Base-by-base conservation (phyloP, 345 rosid species). In the Linum tenue region DNA sequence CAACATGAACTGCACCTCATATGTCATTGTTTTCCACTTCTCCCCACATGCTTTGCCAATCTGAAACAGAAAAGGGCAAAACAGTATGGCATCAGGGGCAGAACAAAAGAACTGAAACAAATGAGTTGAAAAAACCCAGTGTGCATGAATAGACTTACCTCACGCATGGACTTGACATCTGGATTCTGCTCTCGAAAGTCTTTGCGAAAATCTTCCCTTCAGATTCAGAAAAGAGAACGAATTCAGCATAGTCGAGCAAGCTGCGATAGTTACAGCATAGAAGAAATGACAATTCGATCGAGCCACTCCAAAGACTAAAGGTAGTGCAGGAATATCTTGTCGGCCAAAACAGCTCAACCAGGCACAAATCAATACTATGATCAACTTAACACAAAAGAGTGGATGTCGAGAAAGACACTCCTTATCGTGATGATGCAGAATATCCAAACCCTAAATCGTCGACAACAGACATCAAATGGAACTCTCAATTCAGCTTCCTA, bases 11-110 rank as follows among this genome's bases (percentile, higher is more conserved):
- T 22, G 31, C 40, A 83, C 98, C 87, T 92, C 95, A 35, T 81
- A 88, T 2, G 83, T 80, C 96, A 92, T 88, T 5, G 84, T 80
- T 72, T 86, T 90, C 98, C 98, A 92, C 82, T 86, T 90, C 77
- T 84, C 97, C 69, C 98, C 97, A 76, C 97, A 86, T 69, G 96
- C 90, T 86, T 88, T 90, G 22, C 98, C 98, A 81, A 92, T 80
- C 98, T 90, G 70, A 56, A 75, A 63, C 64, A 12, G 64, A 66
- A 4, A 37, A 70, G 16, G 2, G 17, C 3, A 61, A 7, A 39
- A 22, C 40, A 14, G 3, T 10, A 38, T 5, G 31, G 53, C 48
- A 60, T 8, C 4, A 17, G 60, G 62, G 55, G 38, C 31, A 9
- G 65, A 40, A 68, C 43, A 48, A n/a, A 62, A 22, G 31, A 37